Evolutionary conservation across 805 yeast genomes (phyloP), one percentile per base, ranked within the genome.

Genomic region (Osmozyma mogii): DNA sequence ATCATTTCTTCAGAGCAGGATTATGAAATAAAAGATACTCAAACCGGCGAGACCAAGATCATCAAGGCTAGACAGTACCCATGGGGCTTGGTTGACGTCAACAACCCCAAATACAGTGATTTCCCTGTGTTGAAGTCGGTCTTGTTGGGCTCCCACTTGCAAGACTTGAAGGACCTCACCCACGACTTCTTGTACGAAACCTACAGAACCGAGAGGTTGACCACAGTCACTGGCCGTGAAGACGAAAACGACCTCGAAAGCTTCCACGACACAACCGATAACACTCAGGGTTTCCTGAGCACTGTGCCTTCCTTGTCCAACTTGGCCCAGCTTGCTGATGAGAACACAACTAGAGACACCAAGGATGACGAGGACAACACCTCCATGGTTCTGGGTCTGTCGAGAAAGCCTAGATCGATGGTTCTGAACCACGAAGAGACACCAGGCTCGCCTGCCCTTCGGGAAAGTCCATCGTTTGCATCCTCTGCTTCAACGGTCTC

Each of bases 91-190:
- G 67, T 72, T 29, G 76, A 72, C 46, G 70, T 72, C 33, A 63
- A 63, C 46, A 68, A 75, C 48, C 63, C 76, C 12, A 59, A 55
- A 26, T 58, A 56, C 43, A 62, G 72, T 22, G 81, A 75, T 45
- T 74, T 75, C 49, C 55, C 75, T 6, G 49, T 71, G 11, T 59
- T 84, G 45, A 75, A 79, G 39, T 70, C 78, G 27, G 89, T 82
- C 3, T 52, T 84, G 23, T 72, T 84, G 47, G 94, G 94, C 5
- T 72, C 88, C n/a, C 94, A 84, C 50, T 61, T 83, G 41, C 81
- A 77, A 50, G 92, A 82, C 46, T 72, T 82, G 47, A 81, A 82
- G 56, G 94, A 83, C 46, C 63, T 81, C 35, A 84, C 94, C 17
- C 85, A 80, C 44, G 83, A 76, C 43, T 65, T 75, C 54, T 57